These are phyloP conservation scores for Vicia faba DNA, from an alignment of 306 rosid genomes.

Conservation along the genomic window DNA sequence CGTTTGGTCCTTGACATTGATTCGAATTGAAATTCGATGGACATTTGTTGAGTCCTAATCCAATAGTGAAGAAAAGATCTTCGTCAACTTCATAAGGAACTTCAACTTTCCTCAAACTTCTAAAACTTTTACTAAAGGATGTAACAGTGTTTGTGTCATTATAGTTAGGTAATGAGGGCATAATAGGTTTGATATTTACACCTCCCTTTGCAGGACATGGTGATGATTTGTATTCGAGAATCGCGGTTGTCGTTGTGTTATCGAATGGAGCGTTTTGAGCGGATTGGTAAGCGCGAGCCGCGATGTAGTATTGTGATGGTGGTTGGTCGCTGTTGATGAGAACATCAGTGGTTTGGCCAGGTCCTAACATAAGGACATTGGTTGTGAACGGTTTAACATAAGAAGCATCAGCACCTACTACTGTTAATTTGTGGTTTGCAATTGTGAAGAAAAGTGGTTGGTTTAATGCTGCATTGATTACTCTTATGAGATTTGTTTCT, in stretches of 20 bases:
- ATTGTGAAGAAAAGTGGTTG: constrained; percentile 72
- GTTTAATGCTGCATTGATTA: constrained; percentile 79
- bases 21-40: constrained; percentile 47
- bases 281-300: constrained; percentile 78
- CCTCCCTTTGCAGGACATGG: constrained; percentile 60
- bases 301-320: constrained; percentile 77
- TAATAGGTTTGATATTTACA: constrained; percentile 45
- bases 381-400: constrained; percentile 90
- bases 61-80: constrained; percentile 70
- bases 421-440: constrained; percentile 83
- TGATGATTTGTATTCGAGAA: constrained; percentile 71
- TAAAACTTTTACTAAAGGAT: constrained; percentile 58
- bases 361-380: constrained; percentile 73
- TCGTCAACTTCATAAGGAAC: constrained; percentile 77
- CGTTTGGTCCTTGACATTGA: constrained; percentile 85
- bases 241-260: constrained; percentile 91
- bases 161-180: constrained; percentile 71
- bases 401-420: constrained; percentile 92
- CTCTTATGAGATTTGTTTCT: constrained; percentile 79
- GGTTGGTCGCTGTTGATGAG: constrained; percentile 76
- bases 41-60: constrained; percentile 79
- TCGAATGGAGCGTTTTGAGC: constrained; percentile 75
- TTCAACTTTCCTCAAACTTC: constrained; percentile 53
- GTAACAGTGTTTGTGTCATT: constrained; percentile 89
- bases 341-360: constrained; percentile 97